A percentile compares a stretch with the other conserved stretches of the same genome.
phyloP scores from a whole-genome alignment of 306 rosid genomes.

The Hippophae gyantsensis region DNA sequence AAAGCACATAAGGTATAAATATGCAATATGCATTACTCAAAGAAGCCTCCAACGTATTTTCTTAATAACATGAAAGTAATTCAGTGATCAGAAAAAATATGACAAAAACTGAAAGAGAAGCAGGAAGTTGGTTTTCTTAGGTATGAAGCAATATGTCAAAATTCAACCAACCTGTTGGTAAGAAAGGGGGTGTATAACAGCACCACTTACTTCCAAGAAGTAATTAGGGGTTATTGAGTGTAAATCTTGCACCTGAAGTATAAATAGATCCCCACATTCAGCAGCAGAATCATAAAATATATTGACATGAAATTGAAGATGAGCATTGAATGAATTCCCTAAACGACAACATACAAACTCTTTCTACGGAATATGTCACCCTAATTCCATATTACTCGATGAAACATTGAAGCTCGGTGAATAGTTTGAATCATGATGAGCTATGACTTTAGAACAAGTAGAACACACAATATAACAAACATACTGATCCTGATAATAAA shows the following conservation, averaged over 20 bases:
- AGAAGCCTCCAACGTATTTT: not conserved
- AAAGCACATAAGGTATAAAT: not conserved
- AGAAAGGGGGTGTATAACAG: constrained; percentile 90
- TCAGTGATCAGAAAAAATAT: not conserved
- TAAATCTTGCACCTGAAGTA: constrained; percentile 81
- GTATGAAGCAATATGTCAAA: constrained; percentile 1
- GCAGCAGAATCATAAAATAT: too few species aligned
- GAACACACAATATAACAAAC: too few species aligned
- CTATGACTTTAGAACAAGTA: too few species aligned
- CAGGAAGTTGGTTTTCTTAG: not conserved
- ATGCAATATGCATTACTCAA: constrained; percentile 4
- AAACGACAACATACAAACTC: too few species aligned
- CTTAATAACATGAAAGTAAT: constrained; percentile 1
- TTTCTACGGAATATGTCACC: too few species aligned
- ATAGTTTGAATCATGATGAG: too few species aligned
- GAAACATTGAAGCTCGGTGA: too few species aligned
- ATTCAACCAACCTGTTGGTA: constrained; percentile 84
- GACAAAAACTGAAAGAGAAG: not conserved
- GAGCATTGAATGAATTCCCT: too few species aligned
- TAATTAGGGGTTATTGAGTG: constrained; percentile 81
- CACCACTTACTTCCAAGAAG: constrained; percentile 94
- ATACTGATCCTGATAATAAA: too few species aligned
- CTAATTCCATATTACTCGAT: too few species aligned
- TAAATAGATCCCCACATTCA: not conserved
- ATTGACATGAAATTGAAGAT: too few species aligned